phyloP scores from a whole-genome alignment of 805 yeast genomes.

The Ogataea dorogensis region DNA sequence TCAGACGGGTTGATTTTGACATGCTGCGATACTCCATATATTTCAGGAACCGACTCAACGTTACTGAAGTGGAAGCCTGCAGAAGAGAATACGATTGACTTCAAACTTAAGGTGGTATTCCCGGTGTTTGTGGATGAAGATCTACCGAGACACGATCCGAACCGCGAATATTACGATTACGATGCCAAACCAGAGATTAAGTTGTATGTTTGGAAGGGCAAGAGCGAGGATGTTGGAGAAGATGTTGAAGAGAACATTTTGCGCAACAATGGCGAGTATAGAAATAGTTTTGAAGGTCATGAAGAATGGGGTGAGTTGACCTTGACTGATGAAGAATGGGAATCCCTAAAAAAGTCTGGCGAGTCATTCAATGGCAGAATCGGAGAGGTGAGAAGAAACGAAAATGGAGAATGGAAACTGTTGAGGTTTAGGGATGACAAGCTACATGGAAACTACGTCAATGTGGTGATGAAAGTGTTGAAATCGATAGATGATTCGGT shows the following conservation, averaged over 20 bases:
- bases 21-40: constrained; percentile 83
- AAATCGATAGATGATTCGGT: constrained; percentile 87
- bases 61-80: constrained; percentile 97
- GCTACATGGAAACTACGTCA: constrained; percentile 76
- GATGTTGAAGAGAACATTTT: constrained; percentile 36
- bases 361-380: constrained; percentile 90
- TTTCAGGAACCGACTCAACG: constrained; percentile 83
- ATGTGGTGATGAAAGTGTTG: constrained; percentile 78
- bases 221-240: constrained; percentile 35
- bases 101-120: constrained; percentile 64
- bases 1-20: constrained; percentile 95
- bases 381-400: constrained; percentile 76
- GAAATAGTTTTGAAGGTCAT: constrained; percentile 43
- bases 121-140: constrained; percentile 59
- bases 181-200: constrained; percentile 73
- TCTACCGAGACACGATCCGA: constrained; percentile 63
- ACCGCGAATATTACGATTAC: constrained; percentile 73
- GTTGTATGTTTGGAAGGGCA: constrained; percentile 77
- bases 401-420: constrained; percentile 73
- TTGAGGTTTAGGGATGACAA: constrained; percentile 93
- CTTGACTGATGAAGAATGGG: constrained; percentile 77
- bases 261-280: constrained; percentile 33
- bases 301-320: constrained; percentile 64
- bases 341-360: constrained; percentile 56
- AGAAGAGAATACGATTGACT: constrained; percentile 91